These are phyloP conservation scores for Curvularia hawaiiensis DNA, from an alignment of 2,329 filamentous ascomycete genomes.

Conservation along the genomic window DNA sequence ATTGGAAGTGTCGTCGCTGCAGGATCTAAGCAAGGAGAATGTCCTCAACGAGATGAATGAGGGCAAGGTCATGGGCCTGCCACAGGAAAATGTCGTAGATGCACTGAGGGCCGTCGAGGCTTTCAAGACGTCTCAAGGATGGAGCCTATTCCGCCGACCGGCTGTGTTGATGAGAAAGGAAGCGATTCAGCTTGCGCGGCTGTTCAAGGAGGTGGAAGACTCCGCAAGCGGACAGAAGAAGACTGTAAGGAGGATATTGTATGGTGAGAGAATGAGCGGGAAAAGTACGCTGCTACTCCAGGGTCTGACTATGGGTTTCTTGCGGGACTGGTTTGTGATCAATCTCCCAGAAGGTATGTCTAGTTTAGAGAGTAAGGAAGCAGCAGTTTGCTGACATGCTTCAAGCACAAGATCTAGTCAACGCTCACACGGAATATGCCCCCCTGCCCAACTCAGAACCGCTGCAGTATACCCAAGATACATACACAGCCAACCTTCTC, in stretches of 20 bases:
- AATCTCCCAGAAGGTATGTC: slow-evolving; percentile 83
- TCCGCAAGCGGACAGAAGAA: slow-evolving; percentile 59
- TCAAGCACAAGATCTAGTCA: slow-evolving; percentile 78
- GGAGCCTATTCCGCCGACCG: slow-evolving; percentile 83
- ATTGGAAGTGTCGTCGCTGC: slow-evolving; percentile 72
- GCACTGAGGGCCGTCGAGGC: slow-evolving; percentile 81
- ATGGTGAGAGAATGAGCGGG: slow-evolving; percentile 74
- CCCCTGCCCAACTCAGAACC: slow-evolving; percentile 63
- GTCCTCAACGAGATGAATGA: slow-evolving; percentile 51
- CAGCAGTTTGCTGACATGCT: slow-evolving; percentile 20
- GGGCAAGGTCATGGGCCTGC: slow-evolving; percentile 72
- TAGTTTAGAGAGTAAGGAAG: slow-evolving; percentile 1
- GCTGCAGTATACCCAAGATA: slow-evolving; percentile 74
- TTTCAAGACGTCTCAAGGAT: slow-evolving; percentile 89
- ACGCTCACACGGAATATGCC: slow-evolving; percentile 80
- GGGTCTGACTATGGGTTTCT: slow-evolving; percentile 77
- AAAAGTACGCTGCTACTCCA: slow-evolving; percentile 90
- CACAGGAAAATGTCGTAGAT: slow-evolving; percentile 73
- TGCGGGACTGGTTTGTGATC: slow-evolving; percentile 88
- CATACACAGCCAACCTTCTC: slow-evolving; percentile 77
- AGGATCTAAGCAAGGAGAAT: slow-evolving; percentile 63
- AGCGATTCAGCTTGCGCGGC: slow-evolving; percentile 70
- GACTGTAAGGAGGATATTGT: slow-evolving; percentile 69
- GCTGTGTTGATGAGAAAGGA: slow-evolving; percentile 79
- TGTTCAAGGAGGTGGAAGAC: slow-evolving; percentile 58